A percentile compares a stretch with the other conserved stretches of the same genome.
These are phyloP conservation scores for Peronospora belbahrii DNA, from an alignment of 352 stramenopile genomes.

Conservation along the genomic window DNA sequence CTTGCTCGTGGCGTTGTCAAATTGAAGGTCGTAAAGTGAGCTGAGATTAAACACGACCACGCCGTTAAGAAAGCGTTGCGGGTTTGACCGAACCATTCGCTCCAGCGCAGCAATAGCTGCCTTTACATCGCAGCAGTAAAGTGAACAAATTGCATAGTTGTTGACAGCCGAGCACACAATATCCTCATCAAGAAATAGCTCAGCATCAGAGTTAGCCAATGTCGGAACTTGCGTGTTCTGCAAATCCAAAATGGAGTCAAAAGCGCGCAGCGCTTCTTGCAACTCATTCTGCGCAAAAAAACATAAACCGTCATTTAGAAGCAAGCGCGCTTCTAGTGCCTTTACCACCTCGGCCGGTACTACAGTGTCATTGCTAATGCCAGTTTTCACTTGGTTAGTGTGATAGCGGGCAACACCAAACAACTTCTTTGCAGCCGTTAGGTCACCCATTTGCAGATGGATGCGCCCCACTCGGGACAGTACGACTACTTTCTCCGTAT, in stretches of 20 bases:
- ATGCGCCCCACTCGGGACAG: conserved; percentile 63
- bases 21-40: conserved; percentile 75
- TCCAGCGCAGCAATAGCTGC: conserved; percentile 60
- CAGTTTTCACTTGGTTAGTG: conserved; percentile 17
- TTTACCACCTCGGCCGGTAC: conserved; percentile 10
- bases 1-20: conserved; percentile 67
- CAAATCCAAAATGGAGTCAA: conserved; percentile 58
- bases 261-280: conserved; percentile 66
- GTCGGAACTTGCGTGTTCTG: conserved; percentile 14
- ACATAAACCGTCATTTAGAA: conserved; percentile 69
- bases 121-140: conserved; percentile 77
- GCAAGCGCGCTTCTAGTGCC: conserved; percentile 42
- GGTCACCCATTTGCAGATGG: conserved; percentile 67
- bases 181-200: conserved; percentile 57
- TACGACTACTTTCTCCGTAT: conserved; percentile 38
- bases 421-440: conserved; percentile 44
- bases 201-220: conserved; percentile 18
- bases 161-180: conserved; percentile 66
- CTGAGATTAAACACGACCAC: conserved; percentile 77
- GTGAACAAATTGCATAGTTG: conserved; percentile 74
- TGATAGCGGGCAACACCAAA: conserved; percentile 39
- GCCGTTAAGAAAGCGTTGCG: conserved; percentile 57
- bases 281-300: conserved; percentile 75
- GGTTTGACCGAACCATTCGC: conserved; percentile 60
- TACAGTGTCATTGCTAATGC: not conserved